Conservation (phyloP, 768 basidiomycete genomes). For the Serendipita sp. region DNA sequence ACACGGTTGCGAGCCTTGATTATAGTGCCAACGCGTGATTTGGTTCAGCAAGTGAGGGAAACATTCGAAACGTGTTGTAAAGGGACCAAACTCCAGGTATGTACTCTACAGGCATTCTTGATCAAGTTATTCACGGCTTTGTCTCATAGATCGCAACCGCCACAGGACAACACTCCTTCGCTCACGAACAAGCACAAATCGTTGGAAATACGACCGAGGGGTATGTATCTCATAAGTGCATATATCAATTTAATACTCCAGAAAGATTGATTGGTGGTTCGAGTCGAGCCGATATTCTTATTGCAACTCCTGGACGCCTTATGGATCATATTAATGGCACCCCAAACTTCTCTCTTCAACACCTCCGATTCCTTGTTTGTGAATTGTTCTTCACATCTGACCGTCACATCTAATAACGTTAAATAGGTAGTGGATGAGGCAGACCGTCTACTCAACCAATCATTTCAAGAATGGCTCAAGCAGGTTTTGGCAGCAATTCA, state of each 20-base stretch:
- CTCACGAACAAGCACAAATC: slow-evolving; percentile 74
- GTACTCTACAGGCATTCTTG: slow-evolving; percentile 7
- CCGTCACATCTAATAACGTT: neutral
- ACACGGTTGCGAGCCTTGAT: slow-evolving; percentile 77
- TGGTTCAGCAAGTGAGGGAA: slow-evolving; percentile 83
- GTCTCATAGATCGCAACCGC: slow-evolving; percentile 46
- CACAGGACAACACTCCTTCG: slow-evolving; percentile 87
- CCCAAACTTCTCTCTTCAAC: slow-evolving; percentile 79
- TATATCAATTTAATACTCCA: neutral
- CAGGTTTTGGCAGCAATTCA: slow-evolving; percentile 65
- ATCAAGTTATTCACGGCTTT: neutral
- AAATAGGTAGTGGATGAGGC: slow-evolving; percentile 90
- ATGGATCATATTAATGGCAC: slow-evolving; percentile 88
- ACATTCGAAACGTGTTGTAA: slow-evolving; percentile 67
- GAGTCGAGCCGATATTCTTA: slow-evolving; percentile 82
- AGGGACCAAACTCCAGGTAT: slow-evolving; percentile 74
- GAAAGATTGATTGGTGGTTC: slow-evolving; percentile 52
- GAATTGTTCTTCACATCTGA: neutral
- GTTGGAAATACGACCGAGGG: slow-evolving; percentile 31
- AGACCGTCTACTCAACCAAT: slow-evolving; percentile 85
- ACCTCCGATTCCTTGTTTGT: slow-evolving; percentile 82
- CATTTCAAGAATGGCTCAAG: slow-evolving; percentile 89
- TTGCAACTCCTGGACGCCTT: slow-evolving; percentile 88
- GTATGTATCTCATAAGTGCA: neutral
- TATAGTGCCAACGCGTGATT: slow-evolving; percentile 84